Percentiles rank a stretch among this genome's conserved stretches.
Evolutionary conservation across 352 stramenopile genomes (phyloP).

Genomic region (Phytophthora colocasiae): DNA sequence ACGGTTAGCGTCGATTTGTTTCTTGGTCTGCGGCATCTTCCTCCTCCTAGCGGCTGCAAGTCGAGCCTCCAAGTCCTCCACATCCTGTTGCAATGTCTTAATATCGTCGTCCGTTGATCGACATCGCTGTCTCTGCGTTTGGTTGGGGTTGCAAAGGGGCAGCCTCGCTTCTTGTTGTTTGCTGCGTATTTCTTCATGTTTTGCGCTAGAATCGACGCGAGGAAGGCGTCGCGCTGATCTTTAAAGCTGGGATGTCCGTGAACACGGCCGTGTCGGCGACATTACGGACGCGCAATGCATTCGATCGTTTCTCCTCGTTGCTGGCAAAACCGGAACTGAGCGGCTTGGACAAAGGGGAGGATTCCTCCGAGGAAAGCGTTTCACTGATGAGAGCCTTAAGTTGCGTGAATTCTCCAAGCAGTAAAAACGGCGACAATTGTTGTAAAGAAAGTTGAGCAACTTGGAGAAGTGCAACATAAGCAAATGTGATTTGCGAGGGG

Average conservation of each 20-base stretch:
- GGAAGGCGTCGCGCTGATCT: slow-evolving; percentile 24
- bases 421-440: slow-evolving; percentile 9
- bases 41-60: slow-evolving; percentile 21
- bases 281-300: slow-evolving; percentile 37
- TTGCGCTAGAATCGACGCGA: slow-evolving; percentile 31
- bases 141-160: slow-evolving; percentile 20
- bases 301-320: slow-evolving; percentile 1
- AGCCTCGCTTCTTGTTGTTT: slow-evolving; percentile 22
- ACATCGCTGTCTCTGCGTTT: slow-evolving; percentile 1
- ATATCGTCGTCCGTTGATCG: slow-evolving; percentile 22
- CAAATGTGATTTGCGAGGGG: neutral
- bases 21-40: slow-evolving; percentile 4
- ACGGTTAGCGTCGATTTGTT: slow-evolving; percentile 12
- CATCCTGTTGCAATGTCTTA: slow-evolving; percentile 30
- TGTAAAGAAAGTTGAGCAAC: slow-evolving; percentile 8
- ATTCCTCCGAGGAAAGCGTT: slow-evolving; percentile 21
- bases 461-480: neutral
- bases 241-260: slow-evolving; percentile 14
- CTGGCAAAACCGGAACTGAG: slow-evolving; percentile 31
- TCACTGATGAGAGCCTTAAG: neutral
- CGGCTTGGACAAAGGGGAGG: neutral
- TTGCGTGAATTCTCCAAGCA: slow-evolving; percentile 8
- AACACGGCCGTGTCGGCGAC: slow-evolving; percentile 21
- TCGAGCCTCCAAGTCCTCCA: slow-evolving; percentile 32
- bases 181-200: slow-evolving; percentile 27